phyloP scores from a whole-genome alignment of 1,284 basidiomycete genomes.

The Pseudozyma thailandica region DNA sequence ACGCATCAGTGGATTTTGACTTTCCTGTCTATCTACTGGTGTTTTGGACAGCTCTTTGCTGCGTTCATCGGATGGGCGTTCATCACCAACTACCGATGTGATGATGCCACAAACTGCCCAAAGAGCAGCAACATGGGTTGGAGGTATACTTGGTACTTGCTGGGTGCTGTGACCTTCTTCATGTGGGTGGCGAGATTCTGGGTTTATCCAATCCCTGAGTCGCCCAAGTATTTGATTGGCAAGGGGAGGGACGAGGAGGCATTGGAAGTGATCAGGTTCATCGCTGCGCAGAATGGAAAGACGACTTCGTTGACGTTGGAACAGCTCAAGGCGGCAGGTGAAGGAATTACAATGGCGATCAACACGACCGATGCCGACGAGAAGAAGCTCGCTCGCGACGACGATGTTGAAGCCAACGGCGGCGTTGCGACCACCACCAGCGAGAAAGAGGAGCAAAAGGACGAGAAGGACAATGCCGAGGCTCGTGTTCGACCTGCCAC shows the following conservation, averaged over 20 bases:
- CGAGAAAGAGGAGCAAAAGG: conserved; percentile 70
- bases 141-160: conserved; percentile 74
- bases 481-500: background rate
- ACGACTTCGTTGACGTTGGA: conserved; percentile 50
- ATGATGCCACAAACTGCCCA: conserved; percentile 68
- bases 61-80: conserved; percentile 68
- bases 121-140: conserved; percentile 74
- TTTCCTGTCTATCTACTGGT: conserved; percentile 77
- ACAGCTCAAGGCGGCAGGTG: conserved; percentile 51
- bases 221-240: conserved; percentile 77
- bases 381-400: conserved; percentile 54
- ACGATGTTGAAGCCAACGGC: conserved; percentile 28
- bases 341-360: conserved; percentile 47
- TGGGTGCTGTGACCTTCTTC: conserved; percentile 55
- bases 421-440: conserved; percentile 64
- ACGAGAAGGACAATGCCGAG: conserved; percentile 12
- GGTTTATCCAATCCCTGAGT: conserved; percentile 72
- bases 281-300: conserved; percentile 77
- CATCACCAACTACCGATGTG: conserved; percentile 71
- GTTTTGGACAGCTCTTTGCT: conserved; percentile 73
- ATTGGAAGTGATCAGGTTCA: conserved; percentile 76
- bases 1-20: conserved; percentile 74
- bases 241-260: conserved; percentile 78
- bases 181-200: conserved; percentile 67
- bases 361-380: conserved; percentile 69